A percentile compares a stretch with the other conserved stretches of the same genome.
These are phyloP conservation scores for Hypholoma sublateritium DNA, from an alignment of 768 basidiomycete species.

Conservation along the genomic window DNA sequence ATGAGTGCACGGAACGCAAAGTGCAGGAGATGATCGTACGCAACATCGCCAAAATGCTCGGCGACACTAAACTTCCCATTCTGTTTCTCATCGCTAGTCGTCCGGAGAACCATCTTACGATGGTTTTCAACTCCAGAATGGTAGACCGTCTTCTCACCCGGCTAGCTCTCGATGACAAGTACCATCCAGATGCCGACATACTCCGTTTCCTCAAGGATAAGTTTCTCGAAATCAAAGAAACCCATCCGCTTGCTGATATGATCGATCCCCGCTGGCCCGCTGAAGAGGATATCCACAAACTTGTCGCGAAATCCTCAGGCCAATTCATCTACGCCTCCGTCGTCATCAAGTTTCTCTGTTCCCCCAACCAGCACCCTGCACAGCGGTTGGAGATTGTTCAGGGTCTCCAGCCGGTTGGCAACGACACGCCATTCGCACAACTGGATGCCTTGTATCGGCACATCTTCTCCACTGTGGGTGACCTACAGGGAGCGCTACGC, in stretches of 20 bases:
- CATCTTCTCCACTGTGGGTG: background rate
- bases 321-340: conserved; percentile 17
- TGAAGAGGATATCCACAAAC: background rate
- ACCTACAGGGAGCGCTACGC: background rate
- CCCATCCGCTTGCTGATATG: background rate
- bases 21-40: background rate
- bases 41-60: background rate
- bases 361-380: conserved; percentile 1
- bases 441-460: conserved; percentile 9
- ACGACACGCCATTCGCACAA: conserved; percentile 9
- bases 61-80: background rate
- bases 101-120: conserved; percentile 11
- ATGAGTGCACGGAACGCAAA: conserved; percentile 9
- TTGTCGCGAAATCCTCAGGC: conserved; percentile 12
- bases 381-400: conserved; percentile 8
- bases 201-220: conserved; percentile 2
- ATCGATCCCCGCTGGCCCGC: conserved; percentile 7
- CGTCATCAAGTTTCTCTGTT: conserved; percentile 11
- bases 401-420: background rate
- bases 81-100: conserved; percentile 13
- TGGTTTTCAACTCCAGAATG: background rate
- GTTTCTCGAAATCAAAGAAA: conserved; percentile 4
- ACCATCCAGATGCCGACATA: conserved; percentile 9
- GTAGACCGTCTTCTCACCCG: background rate
- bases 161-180: conserved; percentile 5